Conservation (phyloP, 345 rosid genomes). For the Arabis hirsuta region DNA sequence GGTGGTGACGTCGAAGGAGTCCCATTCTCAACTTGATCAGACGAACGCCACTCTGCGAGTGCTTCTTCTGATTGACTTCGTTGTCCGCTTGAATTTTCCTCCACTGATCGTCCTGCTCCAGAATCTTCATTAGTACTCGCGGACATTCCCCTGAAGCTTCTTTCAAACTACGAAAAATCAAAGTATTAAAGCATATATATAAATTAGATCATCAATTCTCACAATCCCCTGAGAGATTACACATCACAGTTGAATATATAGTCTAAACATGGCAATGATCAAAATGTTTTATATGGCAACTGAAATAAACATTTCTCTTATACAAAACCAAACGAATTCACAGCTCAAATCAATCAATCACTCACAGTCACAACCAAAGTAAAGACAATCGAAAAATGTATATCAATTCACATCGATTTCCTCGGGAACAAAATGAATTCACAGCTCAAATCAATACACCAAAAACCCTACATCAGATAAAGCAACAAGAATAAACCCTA, state of each 20-base stretch:
- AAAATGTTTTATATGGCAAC: neutral
- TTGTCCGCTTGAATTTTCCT: constrained; percentile 63
- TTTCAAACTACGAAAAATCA: constrained; percentile 25
- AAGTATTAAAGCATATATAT: neutral
- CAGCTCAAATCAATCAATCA: neutral
- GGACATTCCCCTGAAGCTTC: constrained; percentile 64
- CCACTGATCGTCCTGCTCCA: constrained; percentile 71
- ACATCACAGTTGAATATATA: constrained; percentile 3
- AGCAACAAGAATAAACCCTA: constrained; percentile 27
- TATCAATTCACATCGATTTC: neutral
- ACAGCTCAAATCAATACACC: constrained; percentile 13
- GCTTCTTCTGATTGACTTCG: constrained; percentile 78
- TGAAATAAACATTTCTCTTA: neutral
- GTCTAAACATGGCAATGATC: neutral
- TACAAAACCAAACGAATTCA: neutral
- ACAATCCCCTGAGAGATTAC: neutral
- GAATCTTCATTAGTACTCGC: constrained; percentile 66
- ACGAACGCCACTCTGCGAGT: constrained; percentile 89
- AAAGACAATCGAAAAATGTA: neutral
- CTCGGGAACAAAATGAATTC: constrained; percentile 1
- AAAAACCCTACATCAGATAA: constrained; percentile 38
- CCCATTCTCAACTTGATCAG: constrained; percentile 91
- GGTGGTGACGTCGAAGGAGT: constrained; percentile 87
- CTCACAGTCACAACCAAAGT: neutral
- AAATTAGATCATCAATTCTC: constrained; percentile 27